Evolutionary conservation across 169 alveolate genomes (phyloP).

Genomic region (Plasmodium malariae): DNA sequence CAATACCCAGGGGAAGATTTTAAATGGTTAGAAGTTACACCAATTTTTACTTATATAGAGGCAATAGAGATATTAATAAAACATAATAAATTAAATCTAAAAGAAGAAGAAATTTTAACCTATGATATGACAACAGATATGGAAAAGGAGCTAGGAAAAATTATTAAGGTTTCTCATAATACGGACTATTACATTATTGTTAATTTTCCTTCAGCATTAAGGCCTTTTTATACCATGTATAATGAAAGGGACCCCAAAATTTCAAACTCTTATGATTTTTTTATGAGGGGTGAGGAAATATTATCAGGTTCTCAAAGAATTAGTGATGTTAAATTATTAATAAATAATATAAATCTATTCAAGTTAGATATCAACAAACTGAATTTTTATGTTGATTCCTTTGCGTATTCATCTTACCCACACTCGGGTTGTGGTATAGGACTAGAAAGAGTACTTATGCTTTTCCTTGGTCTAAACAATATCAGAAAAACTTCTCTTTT

Average conservation of each 20-base stretch:
- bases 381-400: slow-evolving; percentile 95
- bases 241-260: slow-evolving; percentile 82
- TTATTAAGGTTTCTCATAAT: slow-evolving; percentile 95
- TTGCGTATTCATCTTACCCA: slow-evolving; percentile 98
- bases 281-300: slow-evolving; percentile 99
- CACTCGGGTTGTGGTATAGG: slow-evolving; percentile 99
- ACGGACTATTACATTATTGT: slow-evolving; percentile 98
- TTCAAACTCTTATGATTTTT: slow-evolving; percentile 98
- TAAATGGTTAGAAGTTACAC: slow-evolving; percentile 64
- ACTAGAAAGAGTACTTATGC: slow-evolving; percentile 99
- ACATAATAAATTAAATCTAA: slow-evolving; percentile 78
- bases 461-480: slow-evolving; percentile 95
- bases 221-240: slow-evolving; percentile 99
- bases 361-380: slow-evolving; percentile 93
- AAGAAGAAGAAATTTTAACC: slow-evolving; percentile 88
- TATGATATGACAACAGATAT: slow-evolving; percentile 95
- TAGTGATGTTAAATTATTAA: slow-evolving; percentile 96
- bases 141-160: slow-evolving; percentile 95
- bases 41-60: slow-evolving; percentile 77
- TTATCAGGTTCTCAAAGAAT: slow-evolving; percentile 99
- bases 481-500: slow-evolving; percentile 97
- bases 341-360: slow-evolving; percentile 83
- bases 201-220: slow-evolving; percentile 96
- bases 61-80: slow-evolving; percentile 86
- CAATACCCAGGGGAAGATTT: slow-evolving; percentile 68